Conservation (phyloP, 495 filamentous ascomycete genomes). For the Chaetomium fimeti region DNA sequence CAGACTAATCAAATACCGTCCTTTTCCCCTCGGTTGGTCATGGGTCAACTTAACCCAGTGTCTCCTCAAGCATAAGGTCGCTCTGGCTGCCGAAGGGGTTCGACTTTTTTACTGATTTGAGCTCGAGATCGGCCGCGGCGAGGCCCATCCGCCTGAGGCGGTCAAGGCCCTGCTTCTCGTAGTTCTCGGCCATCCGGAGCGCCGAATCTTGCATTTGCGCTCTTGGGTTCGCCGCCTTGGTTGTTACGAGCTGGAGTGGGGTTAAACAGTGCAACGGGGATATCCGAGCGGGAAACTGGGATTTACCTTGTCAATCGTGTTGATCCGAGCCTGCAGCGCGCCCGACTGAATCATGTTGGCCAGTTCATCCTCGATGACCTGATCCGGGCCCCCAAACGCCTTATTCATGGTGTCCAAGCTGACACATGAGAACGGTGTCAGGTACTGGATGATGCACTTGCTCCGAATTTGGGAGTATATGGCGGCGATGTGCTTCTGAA, state of each 20-base stretch:
- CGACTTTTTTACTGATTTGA: conserved; percentile 45
- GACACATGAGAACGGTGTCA: conserved; percentile 75
- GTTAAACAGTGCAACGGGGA: conserved; percentile 9
- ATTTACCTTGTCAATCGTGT: conserved; percentile 71
- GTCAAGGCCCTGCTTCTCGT: conserved; percentile 70
- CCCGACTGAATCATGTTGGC: conserved; percentile 69
- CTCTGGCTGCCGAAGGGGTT: not conserved
- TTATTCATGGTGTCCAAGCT: conserved; percentile 66
- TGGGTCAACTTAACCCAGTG: conserved; percentile 4
- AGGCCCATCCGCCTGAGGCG: conserved; percentile 74
- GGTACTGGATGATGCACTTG: conserved; percentile 91
- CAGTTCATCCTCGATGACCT: conserved; percentile 72
- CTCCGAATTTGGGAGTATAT: conserved; percentile 73
- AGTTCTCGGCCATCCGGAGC: conserved; percentile 64
- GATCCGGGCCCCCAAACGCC: conserved; percentile 57
- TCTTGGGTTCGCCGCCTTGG: conserved; percentile 63
- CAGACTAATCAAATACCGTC: not conserved
- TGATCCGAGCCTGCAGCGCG: conserved; percentile 74
- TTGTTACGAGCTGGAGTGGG: conserved; percentile 59
- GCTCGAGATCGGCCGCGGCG: conserved; percentile 69
- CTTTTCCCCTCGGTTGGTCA: not conserved
- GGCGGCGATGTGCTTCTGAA: conserved; percentile 68
- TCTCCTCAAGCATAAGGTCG: conserved; percentile 17
- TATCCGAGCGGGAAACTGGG: conserved; percentile 1
- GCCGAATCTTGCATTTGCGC: conserved; percentile 64